Base-by-base conservation (phyloP, 2,329 filamentous ascomycete genomes). In the Verticillium zaregamsianum region DNA sequence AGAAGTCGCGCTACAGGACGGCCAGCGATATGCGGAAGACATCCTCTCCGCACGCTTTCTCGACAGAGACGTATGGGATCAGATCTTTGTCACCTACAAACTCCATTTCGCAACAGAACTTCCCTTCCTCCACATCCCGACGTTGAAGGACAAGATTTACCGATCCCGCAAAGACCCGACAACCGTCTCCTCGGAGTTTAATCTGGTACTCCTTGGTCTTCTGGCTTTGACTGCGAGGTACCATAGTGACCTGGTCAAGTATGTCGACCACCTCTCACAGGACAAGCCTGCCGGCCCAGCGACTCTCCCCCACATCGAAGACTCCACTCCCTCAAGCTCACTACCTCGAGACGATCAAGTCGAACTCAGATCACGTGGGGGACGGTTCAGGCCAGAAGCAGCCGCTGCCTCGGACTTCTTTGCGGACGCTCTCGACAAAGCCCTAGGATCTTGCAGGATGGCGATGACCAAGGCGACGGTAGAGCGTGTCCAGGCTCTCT, bases 81-180 rank as follows among this genome's bases (percentile, higher is more conserved):
- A 90, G 68, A 75, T 92, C 40, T 89, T 90, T 67, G 85, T 86
- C 66, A 85, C 91, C 32, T 92, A 89, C 72, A 86, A 88, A 67
- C 79, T 87, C 52, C 88, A 92, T 70, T 92, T 89, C 70, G 86
- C 87, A 0, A 87, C 89, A 1, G 89, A 92, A 69, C 80, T 92
- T 45, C 86, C 89, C 0, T 92, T 92, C 68, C 72, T 92, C 8
- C 89, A 92, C 69, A 77, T 88, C 5, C 82, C 86, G 2, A 89
- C 84, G 0, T 85, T 91, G 66, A 82, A 82, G 66, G 79, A 82
- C 63, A 79, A 77, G 61, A 76, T 83, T 64, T 76, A 75, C n/a
- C 74, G 75, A 65, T 76, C 75, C 64, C 76, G 75, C 62, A 75
- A 73, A 59, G 72, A 67, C 65, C 58, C 40, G 9, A 55, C 31